Conservation (phyloP, 1,139 yeast genomes). For the Candida pseudoviswanathii region DNA sequence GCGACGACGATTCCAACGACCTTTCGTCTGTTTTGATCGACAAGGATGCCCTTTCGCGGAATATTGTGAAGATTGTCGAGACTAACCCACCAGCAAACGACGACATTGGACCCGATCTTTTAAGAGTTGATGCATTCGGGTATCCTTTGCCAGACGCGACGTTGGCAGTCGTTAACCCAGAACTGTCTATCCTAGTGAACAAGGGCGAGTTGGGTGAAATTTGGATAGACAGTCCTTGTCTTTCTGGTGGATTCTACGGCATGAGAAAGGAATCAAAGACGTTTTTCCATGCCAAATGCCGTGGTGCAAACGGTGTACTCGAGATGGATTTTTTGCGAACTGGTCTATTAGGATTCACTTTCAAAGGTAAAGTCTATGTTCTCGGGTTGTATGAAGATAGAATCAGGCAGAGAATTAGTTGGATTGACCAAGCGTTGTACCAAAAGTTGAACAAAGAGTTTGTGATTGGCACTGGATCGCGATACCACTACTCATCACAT, state of each 20-base stretch:
- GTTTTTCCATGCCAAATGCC: constrained; percentile 81
- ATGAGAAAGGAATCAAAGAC: constrained; percentile 64
- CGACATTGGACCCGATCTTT: constrained; percentile 50
- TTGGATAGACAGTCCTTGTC: constrained; percentile 91
- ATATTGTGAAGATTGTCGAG: constrained; percentile 70
- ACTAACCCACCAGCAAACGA: constrained; percentile 59
- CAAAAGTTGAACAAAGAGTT: constrained; percentile 33
- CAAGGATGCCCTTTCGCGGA: constrained; percentile 77
- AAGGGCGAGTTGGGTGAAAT: constrained; percentile 91
- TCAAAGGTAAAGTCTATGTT: constrained; percentile 83
- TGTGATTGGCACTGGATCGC: constrained; percentile 40
- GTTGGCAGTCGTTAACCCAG: constrained; percentile 92
- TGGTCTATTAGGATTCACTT: constrained; percentile 85
- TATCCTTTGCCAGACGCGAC: constrained; percentile 94
- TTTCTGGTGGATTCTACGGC: constrained; percentile 89
- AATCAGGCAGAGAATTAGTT: constrained; percentile 71
- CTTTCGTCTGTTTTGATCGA: constrained; percentile 77
- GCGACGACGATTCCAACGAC: constrained; percentile 36
- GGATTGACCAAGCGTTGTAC: constrained; percentile 56
- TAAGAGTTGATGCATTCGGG: constrained; percentile 90
- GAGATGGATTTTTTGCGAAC: constrained; percentile 87
- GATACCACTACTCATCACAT: constrained; percentile 86
- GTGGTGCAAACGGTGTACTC: constrained; percentile 65
- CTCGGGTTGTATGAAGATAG: constrained; percentile 92
- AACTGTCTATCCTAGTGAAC: constrained; percentile 66